A percentile compares a stretch with the other conserved stretches of the same genome.
Conservation (phyloP, 2,329 filamentous ascomycete genomes). For the Phialocephala sp. region DNA sequence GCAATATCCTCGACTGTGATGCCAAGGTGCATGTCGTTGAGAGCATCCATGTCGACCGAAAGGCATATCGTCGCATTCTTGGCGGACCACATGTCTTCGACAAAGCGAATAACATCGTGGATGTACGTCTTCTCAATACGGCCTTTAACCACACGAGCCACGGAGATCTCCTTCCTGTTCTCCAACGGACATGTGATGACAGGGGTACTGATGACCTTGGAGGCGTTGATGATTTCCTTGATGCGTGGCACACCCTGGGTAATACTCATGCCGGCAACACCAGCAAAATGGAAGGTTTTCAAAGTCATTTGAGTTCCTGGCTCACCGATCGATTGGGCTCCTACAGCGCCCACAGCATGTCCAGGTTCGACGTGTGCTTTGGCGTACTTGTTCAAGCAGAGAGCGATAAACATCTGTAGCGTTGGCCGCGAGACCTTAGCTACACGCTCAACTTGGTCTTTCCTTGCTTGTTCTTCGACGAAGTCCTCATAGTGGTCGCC, state of each 20-base stretch:
- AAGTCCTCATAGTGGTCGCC: constrained; percentile 40
- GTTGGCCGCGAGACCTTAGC: constrained; percentile 82
- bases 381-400: constrained; percentile 89
- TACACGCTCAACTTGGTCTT: constrained; percentile 64
- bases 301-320: constrained; percentile 99
- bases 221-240: constrained; percentile 99
- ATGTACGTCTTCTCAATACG: constrained; percentile 95
- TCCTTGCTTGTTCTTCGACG: constrained; percentile 39
- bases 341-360: constrained; percentile 93
- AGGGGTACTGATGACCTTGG: constrained; percentile 89
- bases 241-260: constrained; percentile 99
- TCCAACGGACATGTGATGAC: constrained; percentile 87
- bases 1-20: constrained; percentile 76
- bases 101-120: constrained; percentile 77
- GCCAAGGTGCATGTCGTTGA: constrained; percentile 82
- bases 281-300: constrained; percentile 99
- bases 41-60: constrained; percentile 78
- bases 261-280: constrained; percentile 99
- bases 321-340: constrained; percentile 97
- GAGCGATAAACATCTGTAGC: constrained; percentile 74
- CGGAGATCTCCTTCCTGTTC: constrained; percentile 75
- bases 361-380: constrained; percentile 92
- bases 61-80: constrained; percentile 79
- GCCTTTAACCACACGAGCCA: constrained; percentile 89
- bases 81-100: constrained; percentile 89